These are phyloP conservation scores for Tricholoma terreum DNA, from an alignment of 768 basidiomycete genomes.

Conservation along the genomic window DNA sequence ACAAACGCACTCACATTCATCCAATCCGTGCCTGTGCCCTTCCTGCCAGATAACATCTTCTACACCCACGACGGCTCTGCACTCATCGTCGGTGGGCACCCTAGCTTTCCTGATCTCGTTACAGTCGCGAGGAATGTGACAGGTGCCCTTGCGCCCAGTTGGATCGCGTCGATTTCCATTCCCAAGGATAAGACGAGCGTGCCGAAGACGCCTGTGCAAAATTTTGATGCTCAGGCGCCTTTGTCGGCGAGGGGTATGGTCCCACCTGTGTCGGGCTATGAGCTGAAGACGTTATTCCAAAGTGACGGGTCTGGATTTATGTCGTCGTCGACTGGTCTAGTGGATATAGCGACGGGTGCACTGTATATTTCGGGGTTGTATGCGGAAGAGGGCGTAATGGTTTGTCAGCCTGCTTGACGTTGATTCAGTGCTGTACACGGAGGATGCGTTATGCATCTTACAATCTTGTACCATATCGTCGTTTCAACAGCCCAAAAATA, in stretches of 20 bases:
- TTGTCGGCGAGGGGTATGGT: conserved; percentile 44
- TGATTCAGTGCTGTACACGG: conserved; percentile 3
- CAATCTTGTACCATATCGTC: neutral
- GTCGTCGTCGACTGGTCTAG: conserved; percentile 49
- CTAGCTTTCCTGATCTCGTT: conserved; percentile 54
- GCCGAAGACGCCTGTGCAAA: conserved; percentile 2
- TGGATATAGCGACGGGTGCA: conserved; percentile 45
- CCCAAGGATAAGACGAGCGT: conserved; percentile 7
- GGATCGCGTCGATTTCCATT: conserved; percentile 49
- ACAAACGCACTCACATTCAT: conserved; percentile 42
- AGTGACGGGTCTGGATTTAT: conserved; percentile 65
- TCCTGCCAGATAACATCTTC: conserved; percentile 59
- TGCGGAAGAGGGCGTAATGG: conserved; percentile 48
- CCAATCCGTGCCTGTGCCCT: conserved; percentile 48
- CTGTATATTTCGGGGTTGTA: conserved; percentile 62
- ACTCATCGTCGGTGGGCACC: conserved; percentile 64
- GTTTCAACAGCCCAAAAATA: conserved; percentile 9
- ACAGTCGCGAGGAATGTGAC: conserved; percentile 43
- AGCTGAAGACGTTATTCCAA: conserved; percentile 66
- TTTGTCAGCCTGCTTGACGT: conserved; percentile 33
- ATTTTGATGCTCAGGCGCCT: conserved; percentile 46
- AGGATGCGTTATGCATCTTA: neutral
- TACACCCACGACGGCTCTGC: conserved; percentile 43
- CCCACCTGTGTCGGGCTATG: conserved; percentile 31
- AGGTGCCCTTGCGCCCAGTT: conserved; percentile 46